A percentile compares a stretch with the other conserved stretches of the same genome.
Evolutionary conservation across 2,329 filamentous ascomycete genomes (phyloP).

Genomic region (Hymenoscyphus albidus): DNA sequence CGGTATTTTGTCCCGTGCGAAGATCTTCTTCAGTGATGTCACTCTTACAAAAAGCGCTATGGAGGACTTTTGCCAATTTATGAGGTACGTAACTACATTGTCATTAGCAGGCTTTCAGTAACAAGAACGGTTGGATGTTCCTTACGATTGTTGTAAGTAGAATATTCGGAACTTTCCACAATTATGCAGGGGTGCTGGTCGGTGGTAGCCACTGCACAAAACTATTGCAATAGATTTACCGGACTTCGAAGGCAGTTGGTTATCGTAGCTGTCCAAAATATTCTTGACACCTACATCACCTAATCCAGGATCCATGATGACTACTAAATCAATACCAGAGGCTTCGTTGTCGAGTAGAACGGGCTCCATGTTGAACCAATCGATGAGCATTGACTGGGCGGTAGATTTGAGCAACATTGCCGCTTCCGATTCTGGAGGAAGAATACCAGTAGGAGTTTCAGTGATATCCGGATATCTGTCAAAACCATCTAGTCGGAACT

Average conservation of each 20-base stretch:
- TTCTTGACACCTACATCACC: conserved; percentile 23
- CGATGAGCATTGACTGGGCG: conserved; percentile 18
- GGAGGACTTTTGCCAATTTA: conserved; percentile 29
- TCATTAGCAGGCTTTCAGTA: conserved; percentile 13
- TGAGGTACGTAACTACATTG: conserved; percentile 28
- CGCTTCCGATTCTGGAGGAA: conserved; percentile 28
- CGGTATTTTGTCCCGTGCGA: background rate
- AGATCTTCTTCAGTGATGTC: background rate
- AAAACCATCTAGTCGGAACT: conserved; percentile 28
- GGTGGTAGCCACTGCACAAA: conserved; percentile 27
- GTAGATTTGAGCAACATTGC: conserved; percentile 29
- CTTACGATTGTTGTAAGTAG: conserved; percentile 33
- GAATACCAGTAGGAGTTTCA: conserved; percentile 32
- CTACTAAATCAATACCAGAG: conserved; percentile 23
- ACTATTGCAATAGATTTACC: conserved; percentile 25
- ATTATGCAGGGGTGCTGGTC: conserved; percentile 20
- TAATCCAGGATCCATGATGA: conserved; percentile 31
- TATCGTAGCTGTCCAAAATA: conserved; percentile 20
- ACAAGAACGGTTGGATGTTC: background rate
- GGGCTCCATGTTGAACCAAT: conserved; percentile 31
- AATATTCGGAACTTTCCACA: conserved; percentile 25
- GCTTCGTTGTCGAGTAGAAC: conserved; percentile 2
- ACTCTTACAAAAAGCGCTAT: conserved; percentile 24
- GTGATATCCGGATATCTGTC: conserved; percentile 32
- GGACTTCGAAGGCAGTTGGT: conserved; percentile 10